Base-by-base conservation (phyloP, 192 early-diverging fungal genomes). In the Rhizophagus sp. region DNA sequence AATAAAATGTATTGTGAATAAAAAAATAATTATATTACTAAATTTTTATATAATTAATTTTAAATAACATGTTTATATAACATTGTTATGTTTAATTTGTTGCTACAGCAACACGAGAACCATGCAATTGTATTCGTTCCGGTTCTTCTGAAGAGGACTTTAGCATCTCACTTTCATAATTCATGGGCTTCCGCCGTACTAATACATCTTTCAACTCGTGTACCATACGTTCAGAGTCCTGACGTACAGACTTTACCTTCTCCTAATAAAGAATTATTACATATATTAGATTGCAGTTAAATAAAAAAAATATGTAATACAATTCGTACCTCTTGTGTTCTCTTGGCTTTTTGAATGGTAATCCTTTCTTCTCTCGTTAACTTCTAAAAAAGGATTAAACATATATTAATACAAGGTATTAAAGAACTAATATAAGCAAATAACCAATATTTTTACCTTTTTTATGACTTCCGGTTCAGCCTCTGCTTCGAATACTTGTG, bases 141-240 rank as follows among this genome's bases (percentile, higher is more conserved):
- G 52, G 19, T 22, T 57, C 52, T 57, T 57, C 52, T 57, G 19
- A 19, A n/a, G 52, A 22, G 4, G 44, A 47, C 11, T 22, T 57
- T 57, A 57, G 4, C 19, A 22, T 6, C 5, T 69, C 67, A 22
- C 34, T 36, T 22, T 69, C 34, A 33, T 22, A 69, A 41, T 36
- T 8, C 17, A 17, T 36, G 6, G 67, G 81, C 27, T 80, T 84
- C 25, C 89, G 81, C 66, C 84, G 81, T 63, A 73, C 83, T 30
- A 90, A 75, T 24, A 90, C 89, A 82, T 84, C 85, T 61, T 90
- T 90, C 25, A 90, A 73, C 70, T 90, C 89, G 74, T 86, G 83
- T 0, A 90, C 87, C 88, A 90, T 89, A 57, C 84, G 86, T 62
- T 88, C 81, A 17, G 82, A 82, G 36, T 90, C 85, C 13, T 79